A percentile compares a stretch with the other conserved stretches of the same genome.
Evolutionary conservation across 2,329 filamentous ascomycete species (phyloP).

Genomic region (Microcyclosporella mali): DNA sequence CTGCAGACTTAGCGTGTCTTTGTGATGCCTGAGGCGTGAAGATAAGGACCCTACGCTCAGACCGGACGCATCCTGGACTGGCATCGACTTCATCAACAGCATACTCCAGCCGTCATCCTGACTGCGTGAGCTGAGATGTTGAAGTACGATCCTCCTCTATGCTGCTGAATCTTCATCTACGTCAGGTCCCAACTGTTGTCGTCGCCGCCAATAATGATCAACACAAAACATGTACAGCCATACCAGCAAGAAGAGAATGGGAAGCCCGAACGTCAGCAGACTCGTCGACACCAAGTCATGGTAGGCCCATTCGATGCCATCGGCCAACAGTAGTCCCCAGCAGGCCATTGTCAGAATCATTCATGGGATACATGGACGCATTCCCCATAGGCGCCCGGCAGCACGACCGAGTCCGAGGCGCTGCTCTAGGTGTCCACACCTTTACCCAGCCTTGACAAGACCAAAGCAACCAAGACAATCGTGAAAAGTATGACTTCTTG

Average conservation of each 20-base stretch:
- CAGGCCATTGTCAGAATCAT: neutral
- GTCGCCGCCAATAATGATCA: neutral
- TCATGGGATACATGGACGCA: neutral
- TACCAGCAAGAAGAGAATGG: neutral
- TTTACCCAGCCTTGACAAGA: neutral
- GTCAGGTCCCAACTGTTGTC: too few species aligned
- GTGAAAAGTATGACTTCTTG: slow-evolving; percentile 2
- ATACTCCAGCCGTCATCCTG: too few species aligned
- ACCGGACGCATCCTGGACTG: too few species aligned
- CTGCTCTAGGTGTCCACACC: neutral
- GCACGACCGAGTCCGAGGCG: neutral
- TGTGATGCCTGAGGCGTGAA: too few species aligned
- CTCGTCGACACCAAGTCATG: neutral
- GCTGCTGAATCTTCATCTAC: too few species aligned
- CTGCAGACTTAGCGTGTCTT: too few species aligned
- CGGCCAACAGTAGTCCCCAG: neutral
- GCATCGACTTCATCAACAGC: too few species aligned
- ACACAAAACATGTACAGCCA: neutral
- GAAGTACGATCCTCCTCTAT: too few species aligned
- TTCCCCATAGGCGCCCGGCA: neutral
- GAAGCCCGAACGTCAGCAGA: neutral
- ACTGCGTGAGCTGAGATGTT: too few species aligned
- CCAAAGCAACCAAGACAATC: neutral
- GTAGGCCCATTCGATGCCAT: neutral
- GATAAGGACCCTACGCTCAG: too few species aligned